Evolutionary conservation across 352 stramenopile genomes (phyloP).

Genomic region (Phytophthora fragariae): DNA sequence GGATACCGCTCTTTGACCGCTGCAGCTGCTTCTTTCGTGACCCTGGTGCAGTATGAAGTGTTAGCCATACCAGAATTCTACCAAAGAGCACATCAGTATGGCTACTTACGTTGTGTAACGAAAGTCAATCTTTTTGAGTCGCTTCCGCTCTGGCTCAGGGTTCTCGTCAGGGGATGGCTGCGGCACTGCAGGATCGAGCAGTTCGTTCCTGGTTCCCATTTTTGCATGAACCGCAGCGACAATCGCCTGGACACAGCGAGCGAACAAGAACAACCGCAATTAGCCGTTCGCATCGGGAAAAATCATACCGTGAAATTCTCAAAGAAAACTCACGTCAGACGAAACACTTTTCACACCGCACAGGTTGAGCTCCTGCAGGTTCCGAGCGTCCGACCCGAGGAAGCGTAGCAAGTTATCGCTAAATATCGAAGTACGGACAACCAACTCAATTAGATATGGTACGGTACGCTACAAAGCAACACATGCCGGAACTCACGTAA

Average conservation of each 20-base stretch:
- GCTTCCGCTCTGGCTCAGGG: constrained; percentile 78
- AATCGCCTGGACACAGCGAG: constrained; percentile 49
- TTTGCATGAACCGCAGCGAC: constrained; percentile 81
- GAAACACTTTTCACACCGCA: constrained; percentile 90
- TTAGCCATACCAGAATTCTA: background rate
- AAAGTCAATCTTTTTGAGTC: constrained; percentile 91
- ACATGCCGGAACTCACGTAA: constrained; percentile 73
- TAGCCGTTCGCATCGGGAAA: background rate
- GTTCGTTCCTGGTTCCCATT: constrained; percentile 66
- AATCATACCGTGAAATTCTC: background rate
- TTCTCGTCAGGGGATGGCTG: constrained; percentile 43
- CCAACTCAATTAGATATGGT: constrained; percentile 1
- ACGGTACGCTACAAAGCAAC: background rate
- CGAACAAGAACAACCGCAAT: background rate
- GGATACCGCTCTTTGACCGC: constrained; percentile 77
- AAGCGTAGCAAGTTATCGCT: constrained; percentile 87
- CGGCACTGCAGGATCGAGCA: constrained; percentile 31
- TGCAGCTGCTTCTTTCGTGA: constrained; percentile 85
- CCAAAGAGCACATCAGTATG: background rate
- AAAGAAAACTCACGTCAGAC: constrained; percentile 60
- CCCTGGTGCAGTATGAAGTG: constrained; percentile 35
- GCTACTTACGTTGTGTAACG: constrained; percentile 85
- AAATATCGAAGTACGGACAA: background rate
- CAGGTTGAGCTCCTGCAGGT: constrained; percentile 88
- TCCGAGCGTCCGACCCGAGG: constrained; percentile 72